Percentiles rank a stretch among this genome's conserved stretches.
phyloP scores from a whole-genome alignment of 768 basidiomycete species.

The Harrya chromipes region DNA sequence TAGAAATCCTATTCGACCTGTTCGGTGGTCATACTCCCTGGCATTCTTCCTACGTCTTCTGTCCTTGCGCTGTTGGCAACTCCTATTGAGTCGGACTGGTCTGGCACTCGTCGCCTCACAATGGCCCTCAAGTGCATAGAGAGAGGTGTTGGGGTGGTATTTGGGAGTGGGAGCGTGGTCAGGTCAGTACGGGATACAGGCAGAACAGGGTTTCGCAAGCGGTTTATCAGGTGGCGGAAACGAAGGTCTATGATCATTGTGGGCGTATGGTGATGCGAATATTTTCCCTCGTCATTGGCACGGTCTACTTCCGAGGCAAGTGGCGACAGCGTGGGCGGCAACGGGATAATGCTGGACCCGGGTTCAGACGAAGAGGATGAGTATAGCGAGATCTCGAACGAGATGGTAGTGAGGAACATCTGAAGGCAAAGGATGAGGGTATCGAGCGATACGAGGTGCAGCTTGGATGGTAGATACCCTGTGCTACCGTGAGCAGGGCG shows the following conservation, averaged over 20 bases:
- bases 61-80: conserved; percentile 31
- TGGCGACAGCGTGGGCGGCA: conserved; percentile 22
- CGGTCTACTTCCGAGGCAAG: conserved; percentile 25
- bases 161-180: conserved; percentile 53
- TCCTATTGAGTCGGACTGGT: conserved; percentile 20
- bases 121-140: conserved; percentile 49
- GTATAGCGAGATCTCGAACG: conserved; percentile 55
- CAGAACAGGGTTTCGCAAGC: conserved; percentile 54
- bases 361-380: conserved; percentile 40
- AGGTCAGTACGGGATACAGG: conserved; percentile 28
- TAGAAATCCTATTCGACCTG: conserved; percentile 19
- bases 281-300: conserved; percentile 16
- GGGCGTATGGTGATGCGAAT: conserved; percentile 26
- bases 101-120: conserved; percentile 40
- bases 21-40: conserved; percentile 28
- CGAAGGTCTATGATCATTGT: conserved; percentile 65
- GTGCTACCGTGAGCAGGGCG: conserved; percentile 11
- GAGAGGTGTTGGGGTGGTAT: conserved; percentile 53
- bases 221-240: conserved; percentile 49
- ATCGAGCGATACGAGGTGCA: conserved; percentile 66
- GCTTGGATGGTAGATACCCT: conserved; percentile 62
- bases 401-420: conserved; percentile 59
- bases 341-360: conserved; percentile 36
- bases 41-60: conserved; percentile 37
- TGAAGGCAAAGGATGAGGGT: conserved; percentile 65